phyloP scores from a whole-genome alignment of 177 flowering plant genomes.

The Telopea speciosissima region DNA sequence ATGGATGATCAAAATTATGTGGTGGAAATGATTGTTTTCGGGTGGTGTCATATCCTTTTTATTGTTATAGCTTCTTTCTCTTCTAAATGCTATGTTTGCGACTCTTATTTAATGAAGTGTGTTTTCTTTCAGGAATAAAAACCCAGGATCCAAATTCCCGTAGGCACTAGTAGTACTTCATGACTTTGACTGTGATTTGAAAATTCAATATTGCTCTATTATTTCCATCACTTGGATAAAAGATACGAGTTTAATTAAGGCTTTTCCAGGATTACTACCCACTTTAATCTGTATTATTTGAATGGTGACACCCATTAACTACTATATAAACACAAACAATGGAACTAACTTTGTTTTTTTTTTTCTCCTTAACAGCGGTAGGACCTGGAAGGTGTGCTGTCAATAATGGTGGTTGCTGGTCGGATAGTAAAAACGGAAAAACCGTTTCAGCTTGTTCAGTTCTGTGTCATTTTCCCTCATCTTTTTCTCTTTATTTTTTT shows the following conservation, averaged over 20 bases:
- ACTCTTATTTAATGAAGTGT: background rate
- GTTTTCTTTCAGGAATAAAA: background rate
- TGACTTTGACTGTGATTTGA: background rate
- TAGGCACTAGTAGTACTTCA: background rate
- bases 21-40: background rate
- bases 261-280: background rate
- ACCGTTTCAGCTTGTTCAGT: conserved; percentile 86
- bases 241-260: background rate
- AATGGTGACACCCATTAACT: background rate
- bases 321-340: background rate
- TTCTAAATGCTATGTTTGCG: too few relatives aligned
- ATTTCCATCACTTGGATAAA: background rate
- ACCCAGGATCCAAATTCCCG: background rate
- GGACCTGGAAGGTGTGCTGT: conserved; percentile 80
- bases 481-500: background rate
- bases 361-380: conserved; percentile 41
- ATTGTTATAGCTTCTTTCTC: background rate
- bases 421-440: conserved; percentile 45
- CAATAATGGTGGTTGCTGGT: conserved; percentile 95
- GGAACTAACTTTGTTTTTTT: background rate
- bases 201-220: background rate
- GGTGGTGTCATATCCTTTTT: background rate
- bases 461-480: conserved; percentile 30
- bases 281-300: background rate
- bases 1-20: background rate